A percentile compares a stretch with the other conserved stretches of the same genome.
phyloP scores from a whole-genome alignment of 306 rosid species.

The Lathyrus oleraceus region DNA sequence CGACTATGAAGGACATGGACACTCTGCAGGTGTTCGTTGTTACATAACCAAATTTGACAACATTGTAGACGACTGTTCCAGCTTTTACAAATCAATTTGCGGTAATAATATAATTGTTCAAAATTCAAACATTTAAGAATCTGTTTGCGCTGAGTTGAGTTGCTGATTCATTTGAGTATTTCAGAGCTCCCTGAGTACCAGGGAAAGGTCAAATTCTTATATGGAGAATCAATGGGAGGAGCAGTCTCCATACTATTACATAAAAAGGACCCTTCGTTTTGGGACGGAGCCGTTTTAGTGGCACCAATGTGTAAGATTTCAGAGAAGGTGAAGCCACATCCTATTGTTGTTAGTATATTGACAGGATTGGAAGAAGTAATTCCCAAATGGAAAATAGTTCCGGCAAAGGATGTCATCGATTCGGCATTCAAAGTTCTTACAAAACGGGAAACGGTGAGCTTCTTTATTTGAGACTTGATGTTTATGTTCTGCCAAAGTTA shows the following conservation, averaged over 20 bases:
- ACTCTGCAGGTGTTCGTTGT: conserved; percentile 75
- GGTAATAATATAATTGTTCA: conserved; percentile 41
- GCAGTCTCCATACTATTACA: conserved; percentile 72
- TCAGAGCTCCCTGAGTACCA: conserved; percentile 57
- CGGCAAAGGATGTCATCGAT: conserved; percentile 69
- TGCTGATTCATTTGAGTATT: background rate
- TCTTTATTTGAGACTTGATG: background rate
- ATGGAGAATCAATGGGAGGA: conserved; percentile 98
- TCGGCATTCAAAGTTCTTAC: conserved; percentile 69
- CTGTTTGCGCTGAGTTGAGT: background rate
- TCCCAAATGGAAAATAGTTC: conserved; percentile 90
- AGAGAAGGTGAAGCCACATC: conserved; percentile 79
- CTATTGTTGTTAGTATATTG: conserved; percentile 56
- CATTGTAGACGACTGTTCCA: conserved; percentile 59
- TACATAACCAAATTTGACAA: conserved; percentile 68
- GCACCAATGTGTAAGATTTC: conserved; percentile 99
- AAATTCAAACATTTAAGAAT: background rate
- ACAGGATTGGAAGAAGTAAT: conserved; percentile 61
- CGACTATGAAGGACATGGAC: conserved; percentile 88
- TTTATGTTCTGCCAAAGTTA: background rate
- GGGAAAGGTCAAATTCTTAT: conserved; percentile 64
- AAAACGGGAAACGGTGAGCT: conserved; percentile 65
- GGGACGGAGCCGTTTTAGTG: conserved; percentile 85
- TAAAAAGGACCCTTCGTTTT: conserved; percentile 61
- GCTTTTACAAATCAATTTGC: conserved; percentile 61